These are phyloP conservation scores for Artemisia tridentata DNA, from an alignment of 129 eudicot species.

Conservation along the genomic window DNA sequence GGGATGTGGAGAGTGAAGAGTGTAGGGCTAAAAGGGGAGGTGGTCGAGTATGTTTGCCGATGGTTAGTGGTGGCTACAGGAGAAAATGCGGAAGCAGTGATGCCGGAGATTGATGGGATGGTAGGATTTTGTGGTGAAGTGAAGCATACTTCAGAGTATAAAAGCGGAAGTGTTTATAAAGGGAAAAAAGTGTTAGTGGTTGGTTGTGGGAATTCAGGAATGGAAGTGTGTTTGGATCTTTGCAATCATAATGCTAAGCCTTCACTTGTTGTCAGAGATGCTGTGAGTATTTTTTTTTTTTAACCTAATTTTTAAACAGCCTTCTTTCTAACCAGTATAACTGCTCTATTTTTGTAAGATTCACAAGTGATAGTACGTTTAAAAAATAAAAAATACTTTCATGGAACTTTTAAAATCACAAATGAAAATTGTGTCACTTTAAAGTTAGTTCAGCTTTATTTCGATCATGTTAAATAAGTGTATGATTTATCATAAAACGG, in stretches of 20 bases:
- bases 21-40: conserved; percentile 36
- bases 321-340: too few relatives aligned
- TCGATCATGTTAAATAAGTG: too few relatives aligned
- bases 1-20: conserved; percentile 77
- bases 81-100: conserved; percentile 93
- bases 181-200: conserved; percentile 89
- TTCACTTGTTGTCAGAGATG: conserved; percentile 92
- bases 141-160: conserved; percentile 74
- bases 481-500: too few relatives aligned
- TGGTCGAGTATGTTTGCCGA: conserved; percentile 66
- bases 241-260: conserved; percentile 85
- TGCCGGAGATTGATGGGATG: conserved; percentile 73
- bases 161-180: conserved; percentile 60
- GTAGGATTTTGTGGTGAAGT: conserved; percentile 62
- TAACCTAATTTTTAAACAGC: neutral
- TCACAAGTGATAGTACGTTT: too few relatives aligned
- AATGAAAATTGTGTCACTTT: too few relatives aligned
- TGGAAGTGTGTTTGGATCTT: conserved; percentile 99
- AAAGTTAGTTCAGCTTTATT: too few relatives aligned
- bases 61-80: conserved; percentile 98
- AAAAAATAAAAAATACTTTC: too few relatives aligned
- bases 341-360: too few relatives aligned
- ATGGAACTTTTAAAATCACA: too few relatives aligned
- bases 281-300: conserved; percentile 51
- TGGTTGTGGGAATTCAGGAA: conserved; percentile 98